phyloP scores from a whole-genome alignment of 75 land plant species.

The Cupressus sempervirens region DNA sequence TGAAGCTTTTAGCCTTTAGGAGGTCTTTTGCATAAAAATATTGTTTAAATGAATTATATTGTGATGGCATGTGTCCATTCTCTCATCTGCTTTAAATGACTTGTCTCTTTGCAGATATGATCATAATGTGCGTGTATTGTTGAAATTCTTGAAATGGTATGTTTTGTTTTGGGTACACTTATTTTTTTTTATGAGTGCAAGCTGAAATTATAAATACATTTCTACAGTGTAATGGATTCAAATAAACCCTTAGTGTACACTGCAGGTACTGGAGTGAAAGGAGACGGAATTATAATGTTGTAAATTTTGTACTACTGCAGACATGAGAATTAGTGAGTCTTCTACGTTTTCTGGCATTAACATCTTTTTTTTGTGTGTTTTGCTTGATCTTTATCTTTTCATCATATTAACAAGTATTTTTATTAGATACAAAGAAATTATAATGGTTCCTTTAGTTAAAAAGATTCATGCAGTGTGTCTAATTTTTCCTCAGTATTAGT shows the following conservation, averaged over 20 bases:
- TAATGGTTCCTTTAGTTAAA: too few relatives aligned
- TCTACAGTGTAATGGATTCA: not conserved
- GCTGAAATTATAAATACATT: not conserved
- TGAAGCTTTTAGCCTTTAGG: not conserved
- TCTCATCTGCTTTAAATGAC: not conserved
- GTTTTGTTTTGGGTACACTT: not conserved
- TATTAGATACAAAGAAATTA: not conserved
- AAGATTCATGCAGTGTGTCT: not conserved
- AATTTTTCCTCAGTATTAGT: too few relatives aligned
- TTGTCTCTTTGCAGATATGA: not conserved
- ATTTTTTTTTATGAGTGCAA: not conserved
- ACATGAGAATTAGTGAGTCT: not conserved
- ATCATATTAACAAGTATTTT: not conserved
- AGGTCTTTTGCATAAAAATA: not conserved
- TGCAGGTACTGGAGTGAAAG: not conserved
- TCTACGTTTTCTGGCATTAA: not conserved
- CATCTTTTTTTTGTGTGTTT: not conserved
- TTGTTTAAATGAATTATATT: not conserved
- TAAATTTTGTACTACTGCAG: not conserved
- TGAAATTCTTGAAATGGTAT: not conserved
- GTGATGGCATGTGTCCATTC: not conserved
- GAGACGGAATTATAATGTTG: not conserved
- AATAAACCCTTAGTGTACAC: not conserved
- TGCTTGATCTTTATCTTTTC: not conserved
- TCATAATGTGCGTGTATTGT: not conserved